Base-by-base conservation (phyloP, 768 basidiomycete species). In the Russula vinacea region DNA sequence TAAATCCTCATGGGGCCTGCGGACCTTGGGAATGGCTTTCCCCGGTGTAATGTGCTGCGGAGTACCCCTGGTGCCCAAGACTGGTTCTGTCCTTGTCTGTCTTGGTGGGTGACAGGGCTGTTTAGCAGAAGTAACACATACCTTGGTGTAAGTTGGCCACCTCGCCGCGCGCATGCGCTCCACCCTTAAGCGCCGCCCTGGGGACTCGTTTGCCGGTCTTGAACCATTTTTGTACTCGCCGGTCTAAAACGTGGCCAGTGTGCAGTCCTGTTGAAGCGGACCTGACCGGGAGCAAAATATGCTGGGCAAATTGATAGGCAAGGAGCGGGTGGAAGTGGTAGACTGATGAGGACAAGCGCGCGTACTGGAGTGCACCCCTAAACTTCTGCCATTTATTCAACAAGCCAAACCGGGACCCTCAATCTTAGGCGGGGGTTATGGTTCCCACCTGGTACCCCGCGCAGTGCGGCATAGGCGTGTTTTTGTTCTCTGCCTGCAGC, bases 321-420 rank as follows among this genome's bases (percentile, higher is more conserved):
- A 2, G 29, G 29, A 29, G 29, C 29, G 29, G 29, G 29, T 29
- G 29, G 29, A 29, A 3, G 35, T 35, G 35, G 35, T 7, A 16
- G 50, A 51, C 29, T 35, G 62, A 58, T 32, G 52, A 57, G 33
- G n/a, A 19, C 42, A 64, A 44, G 62, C 62, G 62, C 62, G 62
- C 57, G 33, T 42, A 24, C 33, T 42, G 58, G 24, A 60, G 49
- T 60, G 37, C 44, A n/a, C 53, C 57, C 42, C 44, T 50, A 47
- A 60, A 65, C 47, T 42, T 44, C 45, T 55, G 58, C 24, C 39
- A 51, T 53, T 55, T 29, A 24, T 40, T 26, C 63, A 29, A 29
- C 26, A 17, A 24, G 26, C 39, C 63, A 59, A 64, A 55, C 58
- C 40, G 52, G 63, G 63, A 37, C 58, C 50, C 22, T 11, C 45